Evolutionary conservation across 352 stramenopile species (phyloP).

Genomic region (Elongisporangium anandrum): DNA sequence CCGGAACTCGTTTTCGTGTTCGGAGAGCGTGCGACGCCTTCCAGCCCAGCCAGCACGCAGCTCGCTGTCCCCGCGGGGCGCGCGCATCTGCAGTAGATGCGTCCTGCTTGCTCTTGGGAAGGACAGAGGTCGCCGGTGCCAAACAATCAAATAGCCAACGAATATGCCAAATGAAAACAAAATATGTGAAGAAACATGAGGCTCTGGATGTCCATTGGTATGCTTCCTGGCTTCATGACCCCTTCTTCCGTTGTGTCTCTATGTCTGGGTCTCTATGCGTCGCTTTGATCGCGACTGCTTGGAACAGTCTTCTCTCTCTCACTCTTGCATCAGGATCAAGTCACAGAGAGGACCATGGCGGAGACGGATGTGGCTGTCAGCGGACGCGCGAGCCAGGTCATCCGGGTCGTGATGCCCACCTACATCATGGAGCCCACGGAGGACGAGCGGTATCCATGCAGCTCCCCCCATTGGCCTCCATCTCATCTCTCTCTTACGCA

Average conservation of each 20-base stretch:
- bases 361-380: constrained; percentile 30
- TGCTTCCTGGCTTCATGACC: too few relatives aligned
- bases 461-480: too few relatives aligned
- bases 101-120: not conserved
- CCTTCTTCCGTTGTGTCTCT: not conserved
- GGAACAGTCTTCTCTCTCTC: constrained; percentile 1
- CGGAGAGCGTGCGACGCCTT: not conserved
- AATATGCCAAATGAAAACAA: constrained; percentile 10
- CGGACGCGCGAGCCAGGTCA: constrained; percentile 50
- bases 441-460: constrained; percentile 75
- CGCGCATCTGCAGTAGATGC: too few relatives aligned
- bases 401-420: constrained; percentile 79
- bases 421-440: constrained; percentile 83
- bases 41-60: not conserved
- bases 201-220: not conserved
- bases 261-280: constrained; percentile 11
- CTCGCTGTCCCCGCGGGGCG: too few relatives aligned
- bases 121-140: not conserved
- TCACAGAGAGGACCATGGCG: constrained; percentile 23
- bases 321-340: too few relatives aligned
- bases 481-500: too few relatives aligned
- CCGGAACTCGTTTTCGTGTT: too few relatives aligned
- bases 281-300: constrained; percentile 11
- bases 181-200: constrained; percentile 6
- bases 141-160: too few relatives aligned